Conservation (phyloP, 768 basidiomycete genomes). For the Rhizopogon vinicolor region DNA sequence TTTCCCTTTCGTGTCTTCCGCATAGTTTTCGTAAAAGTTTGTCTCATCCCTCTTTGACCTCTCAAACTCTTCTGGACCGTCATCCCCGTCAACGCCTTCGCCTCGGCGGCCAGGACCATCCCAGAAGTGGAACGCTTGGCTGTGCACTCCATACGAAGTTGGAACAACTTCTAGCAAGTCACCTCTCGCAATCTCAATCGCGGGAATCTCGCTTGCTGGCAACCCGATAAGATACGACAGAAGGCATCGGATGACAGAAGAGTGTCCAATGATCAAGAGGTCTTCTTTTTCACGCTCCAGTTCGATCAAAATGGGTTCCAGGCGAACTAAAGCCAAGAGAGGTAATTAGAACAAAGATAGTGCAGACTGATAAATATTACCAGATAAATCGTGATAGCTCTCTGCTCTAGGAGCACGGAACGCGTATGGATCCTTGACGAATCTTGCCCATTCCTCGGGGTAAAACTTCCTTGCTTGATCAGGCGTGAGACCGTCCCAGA, state of each 20-base stretch:
- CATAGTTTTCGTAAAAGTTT: conserved; percentile 89
- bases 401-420: conserved; percentile 92
- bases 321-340: conserved; percentile 55
- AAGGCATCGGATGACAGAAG: conserved; percentile 95
- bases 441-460: conserved; percentile 91
- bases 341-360: conserved; percentile 1
- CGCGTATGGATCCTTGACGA: conserved; percentile 88
- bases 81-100: conserved; percentile 29
- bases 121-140: conserved; percentile 90
- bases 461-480: conserved; percentile 88
- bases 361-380: conserved; percentile 32
- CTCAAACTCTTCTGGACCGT: conserved; percentile 15
- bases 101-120: conserved; percentile 72
- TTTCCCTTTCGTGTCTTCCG: conserved; percentile 68
- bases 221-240: conserved; percentile 91
- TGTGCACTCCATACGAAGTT: conserved; percentile 85
- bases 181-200: conserved; percentile 94
- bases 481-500: conserved; percentile 94
- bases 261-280: conserved; percentile 93
- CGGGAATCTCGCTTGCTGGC: conserved; percentile 94
- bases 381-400: conserved; percentile 93
- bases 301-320: conserved; percentile 92
- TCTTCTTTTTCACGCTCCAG: conserved; percentile 93
- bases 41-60: conserved; percentile 48
- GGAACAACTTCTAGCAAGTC: conserved; percentile 94